These are phyloP conservation scores for Magnolia sinica DNA, from an alignment of 164 flowering plant species.

Conservation along the genomic window DNA sequence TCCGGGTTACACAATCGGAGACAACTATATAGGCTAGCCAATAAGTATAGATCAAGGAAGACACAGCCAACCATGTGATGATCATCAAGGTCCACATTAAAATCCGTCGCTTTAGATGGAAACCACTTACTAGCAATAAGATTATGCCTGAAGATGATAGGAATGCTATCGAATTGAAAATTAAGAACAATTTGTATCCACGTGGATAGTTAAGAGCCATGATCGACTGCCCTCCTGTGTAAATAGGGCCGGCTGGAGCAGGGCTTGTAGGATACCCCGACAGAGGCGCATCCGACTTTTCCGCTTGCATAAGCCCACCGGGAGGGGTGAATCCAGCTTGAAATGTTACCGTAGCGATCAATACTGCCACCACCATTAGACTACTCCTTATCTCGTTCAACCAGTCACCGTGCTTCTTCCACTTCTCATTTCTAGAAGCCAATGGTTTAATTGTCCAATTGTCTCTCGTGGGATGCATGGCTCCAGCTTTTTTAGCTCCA, in stretches of 20 bases:
- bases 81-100: not conserved
- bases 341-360: slow-evolving; percentile 1
- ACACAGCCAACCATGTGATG: not conserved
- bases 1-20: too few relatives aligned
- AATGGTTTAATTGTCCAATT: not conserved
- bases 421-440: not conserved
- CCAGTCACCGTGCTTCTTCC: not conserved
- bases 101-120: not conserved
- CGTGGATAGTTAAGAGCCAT: not conserved
- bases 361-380: not conserved
- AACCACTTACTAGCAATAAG: not conserved
- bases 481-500: not conserved
- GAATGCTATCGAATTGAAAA: not conserved
- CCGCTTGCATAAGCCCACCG: not conserved
- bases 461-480: not conserved
- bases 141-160: not conserved
- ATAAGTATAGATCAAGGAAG: not conserved
- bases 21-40: not conserved
- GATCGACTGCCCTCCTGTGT: not conserved
- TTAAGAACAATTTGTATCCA: not conserved
- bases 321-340: slow-evolving; percentile 9
- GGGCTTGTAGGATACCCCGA: too few relatives aligned
- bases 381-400: not conserved
- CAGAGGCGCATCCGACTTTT: too few relatives aligned
- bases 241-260: too few relatives aligned